phyloP scores from a whole-genome alignment of 73 alveolate genomes.

The Paramecium bursaria region DNA sequence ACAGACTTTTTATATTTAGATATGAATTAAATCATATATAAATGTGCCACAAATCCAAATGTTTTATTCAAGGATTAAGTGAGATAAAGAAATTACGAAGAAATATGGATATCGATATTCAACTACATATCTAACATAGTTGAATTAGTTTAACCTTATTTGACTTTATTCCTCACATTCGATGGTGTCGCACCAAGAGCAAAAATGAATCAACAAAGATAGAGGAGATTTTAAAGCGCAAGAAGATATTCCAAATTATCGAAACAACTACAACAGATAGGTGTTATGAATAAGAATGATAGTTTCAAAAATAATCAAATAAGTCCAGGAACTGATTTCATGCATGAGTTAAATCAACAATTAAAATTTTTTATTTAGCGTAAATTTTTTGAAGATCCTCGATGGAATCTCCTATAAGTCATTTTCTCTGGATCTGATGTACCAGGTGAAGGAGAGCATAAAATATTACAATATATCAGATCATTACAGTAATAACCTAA shows the following conservation, averaged over 20 bases:
- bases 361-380: slow-evolving; percentile 89
- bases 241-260: slow-evolving; percentile 79
- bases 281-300: slow-evolving; percentile 73
- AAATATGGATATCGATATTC: slow-evolving; percentile 86
- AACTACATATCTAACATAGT: slow-evolving; percentile 88
- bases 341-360: slow-evolving; percentile 87
- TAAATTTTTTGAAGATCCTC: slow-evolving; percentile 84
- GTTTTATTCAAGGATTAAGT: slow-evolving; percentile 78
- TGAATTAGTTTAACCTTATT: slow-evolving; percentile 90
- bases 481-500: slow-evolving; percentile 71
- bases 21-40: slow-evolving; percentile 96
- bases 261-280: slow-evolving; percentile 75
- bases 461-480: slow-evolving; percentile 93
- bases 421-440: slow-evolving; percentile 91
- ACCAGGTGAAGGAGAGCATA: slow-evolving; percentile 99
- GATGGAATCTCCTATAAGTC: slow-evolving; percentile 85
- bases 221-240: slow-evolving; percentile 92
- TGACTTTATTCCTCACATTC: slow-evolving; percentile 86
- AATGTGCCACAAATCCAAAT: slow-evolving; percentile 89
- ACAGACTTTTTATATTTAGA: slow-evolving; percentile 96
- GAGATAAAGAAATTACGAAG: slow-evolving; percentile 81
- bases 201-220: slow-evolving; percentile 98
- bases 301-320: slow-evolving; percentile 90
- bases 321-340: slow-evolving; percentile 98
- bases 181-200: slow-evolving; percentile 99